These are phyloP conservation scores for Aspergillus candidus DNA, from an alignment of 2,329 filamentous ascomycete species.

Conservation along the genomic window DNA sequence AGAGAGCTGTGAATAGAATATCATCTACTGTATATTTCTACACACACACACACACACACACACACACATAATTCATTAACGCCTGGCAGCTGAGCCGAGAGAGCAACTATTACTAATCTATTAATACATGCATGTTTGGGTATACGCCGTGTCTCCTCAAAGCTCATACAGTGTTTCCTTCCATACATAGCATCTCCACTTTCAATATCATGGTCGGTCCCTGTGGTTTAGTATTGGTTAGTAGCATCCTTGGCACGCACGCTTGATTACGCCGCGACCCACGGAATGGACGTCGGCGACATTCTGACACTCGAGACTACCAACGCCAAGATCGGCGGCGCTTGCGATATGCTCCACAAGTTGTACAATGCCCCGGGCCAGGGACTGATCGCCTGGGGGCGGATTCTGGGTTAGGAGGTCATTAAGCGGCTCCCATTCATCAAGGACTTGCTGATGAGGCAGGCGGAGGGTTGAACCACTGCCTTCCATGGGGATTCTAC, in stretches of 20 bases:
- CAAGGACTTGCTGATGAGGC: slow-evolving; percentile 81
- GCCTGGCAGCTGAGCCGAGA: slow-evolving; percentile 21
- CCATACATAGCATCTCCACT: slow-evolving; percentile 1
- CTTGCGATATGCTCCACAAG: slow-evolving; percentile 85
- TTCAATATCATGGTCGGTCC: too few relatives aligned
- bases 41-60: too few relatives aligned
- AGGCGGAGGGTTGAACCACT: slow-evolving; percentile 42
- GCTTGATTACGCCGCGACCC: slow-evolving; percentile 68
- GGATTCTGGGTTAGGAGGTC: slow-evolving; percentile 68
- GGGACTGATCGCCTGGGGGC: slow-evolving; percentile 71
- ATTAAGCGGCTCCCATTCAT: slow-evolving; percentile 69
- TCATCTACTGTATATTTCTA: too few relatives aligned
- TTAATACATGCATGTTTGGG: slow-evolving; percentile 5
- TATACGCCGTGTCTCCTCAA: slow-evolving; percentile 18
- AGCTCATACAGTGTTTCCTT: not conserved
- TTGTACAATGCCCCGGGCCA: slow-evolving; percentile 70
- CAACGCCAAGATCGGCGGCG: slow-evolving; percentile 73
- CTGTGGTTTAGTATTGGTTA: too few relatives aligned
- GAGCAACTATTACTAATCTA: slow-evolving; percentile 20
- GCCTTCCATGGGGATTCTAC: not conserved
- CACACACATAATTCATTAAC: slow-evolving; percentile 20
- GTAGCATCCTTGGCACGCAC: slow-evolving; percentile 69
- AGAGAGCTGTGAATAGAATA: too few relatives aligned
- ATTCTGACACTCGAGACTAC: slow-evolving; percentile 70
- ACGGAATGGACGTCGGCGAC: slow-evolving; percentile 83